Evolutionary conservation across 768 basidiomycete genomes (phyloP), one percentile per base, ranked within the genome.

Genomic region (Cystofilobasidium capitatum): DNA sequence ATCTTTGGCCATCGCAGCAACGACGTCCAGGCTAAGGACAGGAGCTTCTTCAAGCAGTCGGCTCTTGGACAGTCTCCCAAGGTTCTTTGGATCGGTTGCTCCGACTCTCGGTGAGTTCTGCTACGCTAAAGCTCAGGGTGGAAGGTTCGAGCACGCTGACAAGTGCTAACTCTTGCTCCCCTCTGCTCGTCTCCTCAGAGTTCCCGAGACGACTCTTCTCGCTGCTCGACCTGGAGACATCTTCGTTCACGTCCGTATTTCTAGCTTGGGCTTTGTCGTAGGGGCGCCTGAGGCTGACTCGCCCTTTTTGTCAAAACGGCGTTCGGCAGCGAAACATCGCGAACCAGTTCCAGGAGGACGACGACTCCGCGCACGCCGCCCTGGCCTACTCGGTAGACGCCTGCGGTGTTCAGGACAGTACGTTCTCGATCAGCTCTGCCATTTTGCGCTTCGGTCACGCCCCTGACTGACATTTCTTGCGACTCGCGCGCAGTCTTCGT

Each of bases 151-250:
- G 12, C 42, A 44, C 22, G 26, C 36, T 24, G 31, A 44, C 42
- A 1, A 20, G 29, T 45, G 36, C 22, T 29, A 22, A 17, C 45
- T 40, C 36, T 16, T 37, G 10, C 13, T 37, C n/a, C 35, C 14
- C 26, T 31, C 54, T 45, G 20, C 20, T 24, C 24, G n/a, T 14
- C 31, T 26, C 22, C 1, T 17, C 58, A 69, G 68, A 20, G 68
- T 69, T 7, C 68, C 68, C 33, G 68, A 69, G 49, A 64, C 68
- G 3, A 69, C 68, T 2, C 62, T 69, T 16, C 62, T 69, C 31
- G 68, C 68, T 36, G 68, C 68, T 36, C 68, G 68, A 33, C 68
- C 68, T 5, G 68, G 68, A 64, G 68, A 69, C 40, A 64, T 69
- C 62, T 69, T 69, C 58, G 68, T 69, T 36, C 68, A 69, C 68